These are phyloP conservation scores for Xylariaceae sp. DNA, from an alignment of 2,329 filamentous ascomycete genomes.

Conservation along the genomic window DNA sequence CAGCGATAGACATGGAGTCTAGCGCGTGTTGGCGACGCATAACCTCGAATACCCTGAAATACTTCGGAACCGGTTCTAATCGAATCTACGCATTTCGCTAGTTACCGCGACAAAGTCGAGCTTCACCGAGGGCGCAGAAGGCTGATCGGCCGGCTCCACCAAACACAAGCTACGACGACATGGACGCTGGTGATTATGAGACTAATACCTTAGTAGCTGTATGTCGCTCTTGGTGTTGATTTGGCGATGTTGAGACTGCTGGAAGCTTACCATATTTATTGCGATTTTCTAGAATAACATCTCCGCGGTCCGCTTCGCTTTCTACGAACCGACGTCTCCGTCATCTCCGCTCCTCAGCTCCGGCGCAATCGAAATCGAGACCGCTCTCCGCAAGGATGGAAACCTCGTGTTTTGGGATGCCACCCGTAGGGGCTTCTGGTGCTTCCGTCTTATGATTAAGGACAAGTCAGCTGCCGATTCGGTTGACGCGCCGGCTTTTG, in stretches of 20 bases:
- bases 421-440: constrained; percentile 48
- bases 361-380: constrained; percentile 48
- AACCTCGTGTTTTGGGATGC: constrained; percentile 50
- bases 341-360: constrained; percentile 41
- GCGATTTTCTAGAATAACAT: constrained; percentile 47
- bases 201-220: constrained; percentile 58
- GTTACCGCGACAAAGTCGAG: constrained; percentile 11
- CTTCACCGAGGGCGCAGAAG: constrained; percentile 12
- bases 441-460: constrained; percentile 45
- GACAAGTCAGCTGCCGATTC: constrained; percentile 32
- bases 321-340: constrained; percentile 48
- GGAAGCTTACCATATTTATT: constrained; percentile 9
- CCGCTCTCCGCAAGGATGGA: constrained; percentile 46
- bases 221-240: constrained; percentile 25
- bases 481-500: constrained; percentile 30
- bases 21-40: constrained; percentile 28
- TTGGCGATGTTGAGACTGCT: constrained; percentile 2
- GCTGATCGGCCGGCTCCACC: constrained; percentile 21
- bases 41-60: constrained; percentile 22
- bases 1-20: constrained; percentile 31
- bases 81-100: constrained; percentile 19
- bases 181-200: constrained; percentile 60
- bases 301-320: constrained; percentile 48
- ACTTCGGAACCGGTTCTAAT: constrained; percentile 9
- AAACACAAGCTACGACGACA: constrained; percentile 45